These are phyloP conservation scores for Sisymbrium irio DNA, from an alignment of 345 rosid species.

Conservation along the genomic window DNA sequence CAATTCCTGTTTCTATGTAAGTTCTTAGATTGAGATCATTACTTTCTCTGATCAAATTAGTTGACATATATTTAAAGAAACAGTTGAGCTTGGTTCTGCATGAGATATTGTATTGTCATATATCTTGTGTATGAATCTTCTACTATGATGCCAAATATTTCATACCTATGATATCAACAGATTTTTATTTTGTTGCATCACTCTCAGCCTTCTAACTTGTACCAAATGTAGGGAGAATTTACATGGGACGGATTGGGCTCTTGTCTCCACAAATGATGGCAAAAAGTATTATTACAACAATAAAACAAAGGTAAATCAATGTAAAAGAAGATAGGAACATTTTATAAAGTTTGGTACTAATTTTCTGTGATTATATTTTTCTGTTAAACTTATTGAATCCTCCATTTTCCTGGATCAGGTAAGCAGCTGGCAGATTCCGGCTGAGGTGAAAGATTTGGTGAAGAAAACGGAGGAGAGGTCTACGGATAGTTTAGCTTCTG, in stretches of 20 bases:
- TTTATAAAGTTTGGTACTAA: neutral
- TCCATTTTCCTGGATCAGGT: conserved; percentile 43
- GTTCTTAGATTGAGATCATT: conserved; percentile 33
- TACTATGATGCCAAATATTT: conserved; percentile 16
- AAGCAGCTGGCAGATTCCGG: conserved; percentile 96
- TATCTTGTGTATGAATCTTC: conserved; percentile 3
- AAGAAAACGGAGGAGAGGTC: conserved; percentile 57
- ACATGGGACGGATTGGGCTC: conserved; percentile 85
- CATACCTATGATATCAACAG: neutral
- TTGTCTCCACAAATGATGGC: conserved; percentile 82
- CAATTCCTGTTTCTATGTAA: conserved; percentile 85
- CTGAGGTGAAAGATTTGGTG: conserved; percentile 69
- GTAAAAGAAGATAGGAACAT: neutral
- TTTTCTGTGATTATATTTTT: neutral
- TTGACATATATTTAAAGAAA: conserved; percentile 1
- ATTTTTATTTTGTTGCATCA: neutral
- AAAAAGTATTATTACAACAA: conserved; percentile 86
- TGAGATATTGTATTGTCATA: neutral
- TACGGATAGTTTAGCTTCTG: conserved; percentile 45
- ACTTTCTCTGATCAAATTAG: neutral
- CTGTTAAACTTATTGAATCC: conserved; percentile 15
- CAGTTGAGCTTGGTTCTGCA: neutral
- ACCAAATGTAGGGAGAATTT: conserved; percentile 63
- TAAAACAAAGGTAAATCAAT: conserved; percentile 68
- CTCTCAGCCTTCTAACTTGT: conserved; percentile 12